A percentile compares a stretch with the other conserved stretches of the same genome.
phyloP scores from a whole-genome alignment of 2,329 filamentous ascomycete species.

The Diaporthe sp. region DNA sequence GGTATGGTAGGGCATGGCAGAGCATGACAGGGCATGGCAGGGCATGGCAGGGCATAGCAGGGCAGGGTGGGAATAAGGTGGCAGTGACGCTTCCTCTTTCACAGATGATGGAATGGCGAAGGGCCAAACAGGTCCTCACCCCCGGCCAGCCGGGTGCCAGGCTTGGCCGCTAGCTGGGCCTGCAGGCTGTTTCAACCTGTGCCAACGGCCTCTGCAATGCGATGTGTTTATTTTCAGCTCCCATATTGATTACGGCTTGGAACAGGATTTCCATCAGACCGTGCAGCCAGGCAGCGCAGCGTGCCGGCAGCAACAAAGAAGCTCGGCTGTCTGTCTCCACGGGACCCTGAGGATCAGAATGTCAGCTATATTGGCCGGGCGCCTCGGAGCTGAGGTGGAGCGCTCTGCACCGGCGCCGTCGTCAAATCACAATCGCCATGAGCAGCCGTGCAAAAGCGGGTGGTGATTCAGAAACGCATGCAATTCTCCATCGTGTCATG shows the following conservation, averaged over 20 bases:
- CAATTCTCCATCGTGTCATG: conserved; percentile 22
- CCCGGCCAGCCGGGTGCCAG: conserved; percentile 18
- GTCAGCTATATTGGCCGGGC: conserved; percentile 24
- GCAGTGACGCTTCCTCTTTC: conserved; percentile 28
- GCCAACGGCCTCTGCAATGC: conserved; percentile 26
- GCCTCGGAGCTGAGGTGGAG: conserved; percentile 9
- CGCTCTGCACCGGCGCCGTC: background rate
- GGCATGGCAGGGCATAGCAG: background rate
- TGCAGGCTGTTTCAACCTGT: conserved; percentile 21
- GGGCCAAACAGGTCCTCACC: conserved; percentile 24
- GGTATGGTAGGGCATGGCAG: background rate
- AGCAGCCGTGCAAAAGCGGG: conserved; percentile 9
- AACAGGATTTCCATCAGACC: conserved; percentile 11
- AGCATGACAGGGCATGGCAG: background rate
- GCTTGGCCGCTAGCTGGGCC: conserved; percentile 11
- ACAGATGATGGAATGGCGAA: conserved; percentile 17
- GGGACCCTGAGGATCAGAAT: conserved; percentile 7
- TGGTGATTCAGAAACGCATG: conserved; percentile 30
- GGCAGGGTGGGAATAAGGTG: background rate
- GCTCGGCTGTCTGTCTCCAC: conserved; percentile 16
- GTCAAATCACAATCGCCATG: conserved; percentile 29
- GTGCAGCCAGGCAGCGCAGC: conserved; percentile 7
- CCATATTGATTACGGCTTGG: background rate
- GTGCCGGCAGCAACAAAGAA: conserved; percentile 3
- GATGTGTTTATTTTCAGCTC: conserved; percentile 29